These are phyloP conservation scores for Schrenkiella parvula DNA, from an alignment of 345 rosid species.

Conservation along the genomic window DNA sequence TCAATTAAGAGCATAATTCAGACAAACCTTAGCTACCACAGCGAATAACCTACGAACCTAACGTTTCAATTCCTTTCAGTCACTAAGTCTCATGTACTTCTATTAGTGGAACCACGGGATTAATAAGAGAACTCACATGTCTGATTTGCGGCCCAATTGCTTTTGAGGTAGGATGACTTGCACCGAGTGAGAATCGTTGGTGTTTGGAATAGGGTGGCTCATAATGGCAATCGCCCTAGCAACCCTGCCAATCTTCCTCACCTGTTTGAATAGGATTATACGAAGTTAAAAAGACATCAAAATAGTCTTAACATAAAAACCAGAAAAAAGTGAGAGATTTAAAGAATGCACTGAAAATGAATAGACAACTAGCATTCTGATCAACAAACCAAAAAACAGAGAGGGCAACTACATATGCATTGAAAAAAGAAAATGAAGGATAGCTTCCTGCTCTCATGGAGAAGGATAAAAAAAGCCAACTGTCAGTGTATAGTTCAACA, in stretches of 20 bases:
- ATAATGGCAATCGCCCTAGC: slow-evolving; percentile 40
- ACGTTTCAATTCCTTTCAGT: neutral
- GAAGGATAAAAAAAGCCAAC: slow-evolving; percentile 3
- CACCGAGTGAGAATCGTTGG: slow-evolving; percentile 40
- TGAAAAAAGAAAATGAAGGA: neutral
- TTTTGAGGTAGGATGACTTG: slow-evolving; percentile 41
- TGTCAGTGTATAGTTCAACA: neutral
- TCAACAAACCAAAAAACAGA: neutral
- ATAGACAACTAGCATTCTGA: neutral
- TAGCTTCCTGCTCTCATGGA: neutral
- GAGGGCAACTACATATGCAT: neutral
- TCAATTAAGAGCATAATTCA: neutral
- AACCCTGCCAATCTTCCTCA: slow-evolving; percentile 38
- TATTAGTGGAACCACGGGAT: neutral
- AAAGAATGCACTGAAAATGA: neutral
- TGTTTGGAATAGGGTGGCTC: slow-evolving; percentile 42
- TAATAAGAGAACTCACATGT: slow-evolving; percentile 43
- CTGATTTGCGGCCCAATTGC: slow-evolving; percentile 40
- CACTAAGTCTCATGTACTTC: slow-evolving; percentile 2
- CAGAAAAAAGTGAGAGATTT: neutral
- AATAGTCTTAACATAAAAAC: neutral
- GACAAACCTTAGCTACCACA: slow-evolving; percentile 1
- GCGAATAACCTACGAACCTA: neutral
- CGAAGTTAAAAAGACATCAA: neutral
- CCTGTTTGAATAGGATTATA: slow-evolving; percentile 22